Conservation (phyloP, 257 asterid genomes). For the Solanum sejunctum region DNA sequence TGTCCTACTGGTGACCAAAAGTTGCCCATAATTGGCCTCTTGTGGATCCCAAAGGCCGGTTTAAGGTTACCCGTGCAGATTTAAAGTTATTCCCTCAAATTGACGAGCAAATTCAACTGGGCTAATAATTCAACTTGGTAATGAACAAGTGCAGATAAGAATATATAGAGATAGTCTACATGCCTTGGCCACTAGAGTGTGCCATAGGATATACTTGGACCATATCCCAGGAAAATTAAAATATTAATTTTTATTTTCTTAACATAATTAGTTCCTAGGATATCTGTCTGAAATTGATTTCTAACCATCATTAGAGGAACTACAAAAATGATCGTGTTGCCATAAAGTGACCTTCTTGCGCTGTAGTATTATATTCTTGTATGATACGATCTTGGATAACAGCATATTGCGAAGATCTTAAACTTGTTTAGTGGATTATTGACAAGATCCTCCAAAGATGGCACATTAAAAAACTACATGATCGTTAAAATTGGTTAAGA, state of each 20-base stretch:
- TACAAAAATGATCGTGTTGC: no score
- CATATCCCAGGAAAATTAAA: no score
- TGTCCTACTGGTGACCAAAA: background rate
- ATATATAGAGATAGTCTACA: no score
- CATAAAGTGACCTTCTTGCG: background rate
- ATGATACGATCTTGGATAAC: background rate
- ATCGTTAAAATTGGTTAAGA: no score
- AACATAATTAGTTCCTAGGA: no score
- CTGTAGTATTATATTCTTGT: background rate
- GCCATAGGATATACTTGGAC: no score
- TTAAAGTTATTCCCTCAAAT: background rate
- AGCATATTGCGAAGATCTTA: background rate
- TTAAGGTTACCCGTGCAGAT: background rate
- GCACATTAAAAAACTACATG: no score
- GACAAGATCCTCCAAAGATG: background rate
- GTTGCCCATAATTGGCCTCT: conserved; percentile 21
- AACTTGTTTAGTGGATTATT: background rate
- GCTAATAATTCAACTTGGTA: background rate
- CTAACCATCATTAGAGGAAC: no score
- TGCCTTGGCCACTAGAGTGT: no score
- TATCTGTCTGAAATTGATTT: no score
- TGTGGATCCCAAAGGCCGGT: conserved; percentile 27
- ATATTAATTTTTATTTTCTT: no score
- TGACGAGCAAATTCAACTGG: background rate
- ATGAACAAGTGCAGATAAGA: no score